These are phyloP conservation scores for Aplosporella prunicola DNA, from an alignment of 2,329 filamentous ascomycete genomes.

Conservation along the genomic window DNA sequence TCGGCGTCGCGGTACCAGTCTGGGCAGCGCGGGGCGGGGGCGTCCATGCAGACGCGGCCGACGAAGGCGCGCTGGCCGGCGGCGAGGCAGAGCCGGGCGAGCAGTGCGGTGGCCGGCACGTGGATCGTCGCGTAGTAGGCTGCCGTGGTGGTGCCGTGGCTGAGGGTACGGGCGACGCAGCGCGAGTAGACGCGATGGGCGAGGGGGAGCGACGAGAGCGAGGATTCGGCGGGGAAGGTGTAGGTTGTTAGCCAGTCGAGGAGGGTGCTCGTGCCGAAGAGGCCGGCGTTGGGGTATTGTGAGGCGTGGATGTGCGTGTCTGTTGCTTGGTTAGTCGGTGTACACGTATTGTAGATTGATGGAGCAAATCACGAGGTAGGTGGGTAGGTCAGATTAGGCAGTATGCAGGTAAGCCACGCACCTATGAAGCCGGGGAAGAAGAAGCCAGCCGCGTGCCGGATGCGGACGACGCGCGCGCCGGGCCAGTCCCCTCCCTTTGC, in stretches of 20 bases:
- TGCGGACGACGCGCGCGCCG: constrained; percentile 29
- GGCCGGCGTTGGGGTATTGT: constrained; percentile 87
- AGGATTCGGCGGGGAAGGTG: constrained; percentile 86
- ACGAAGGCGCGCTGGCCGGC: constrained; percentile 83
- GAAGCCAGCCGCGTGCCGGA: constrained; percentile 48
- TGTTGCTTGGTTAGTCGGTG: constrained; percentile 32
- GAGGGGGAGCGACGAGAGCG: constrained; percentile 52
- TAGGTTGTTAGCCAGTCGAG: constrained; percentile 90
- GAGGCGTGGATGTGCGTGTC: constrained; percentile 94
- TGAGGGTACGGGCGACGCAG: constrained; percentile 69
- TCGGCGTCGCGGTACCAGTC: constrained; percentile 70
- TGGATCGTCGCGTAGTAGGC: constrained; percentile 92
- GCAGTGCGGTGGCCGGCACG: constrained; percentile 78
- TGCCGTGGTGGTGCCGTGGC: constrained; percentile 86
- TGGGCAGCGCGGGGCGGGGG: constrained; percentile 46
- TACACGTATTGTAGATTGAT: background rate
- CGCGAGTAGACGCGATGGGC: constrained; percentile 67
- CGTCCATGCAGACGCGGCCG: constrained; percentile 84
- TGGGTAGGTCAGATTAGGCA: background rate
- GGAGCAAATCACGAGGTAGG: background rate
- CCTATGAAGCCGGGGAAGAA: constrained; percentile 80
- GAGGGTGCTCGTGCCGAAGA: constrained; percentile 88
- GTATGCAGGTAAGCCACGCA: constrained; percentile 27
- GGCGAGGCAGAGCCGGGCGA: constrained; percentile 71
- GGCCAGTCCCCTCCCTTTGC: constrained; percentile 28